A percentile compares a stretch with the other conserved stretches of the same genome.
Evolutionary conservation across 257 asterid genomes (phyloP).

Genomic region (Leonotis leonurus): DNA sequence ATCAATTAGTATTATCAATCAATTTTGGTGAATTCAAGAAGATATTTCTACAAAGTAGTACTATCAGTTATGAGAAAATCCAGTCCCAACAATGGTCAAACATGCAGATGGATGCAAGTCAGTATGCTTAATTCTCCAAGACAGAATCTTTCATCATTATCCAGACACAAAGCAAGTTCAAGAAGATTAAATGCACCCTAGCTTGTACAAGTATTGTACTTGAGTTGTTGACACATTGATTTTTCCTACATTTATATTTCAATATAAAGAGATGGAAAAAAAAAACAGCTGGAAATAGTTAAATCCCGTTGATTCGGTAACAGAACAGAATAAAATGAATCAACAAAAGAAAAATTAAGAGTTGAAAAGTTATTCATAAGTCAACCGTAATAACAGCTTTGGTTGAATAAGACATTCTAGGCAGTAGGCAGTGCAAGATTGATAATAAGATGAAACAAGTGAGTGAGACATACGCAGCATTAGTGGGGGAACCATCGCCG

Average conservation of each 20-base stretch:
- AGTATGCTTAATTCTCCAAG: no score
- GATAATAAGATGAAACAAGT: not conserved
- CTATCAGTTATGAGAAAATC: not conserved
- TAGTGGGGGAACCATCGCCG: conserved; percentile 46
- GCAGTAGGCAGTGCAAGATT: not conserved
- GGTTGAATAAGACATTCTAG: not conserved
- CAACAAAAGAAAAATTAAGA: not conserved
- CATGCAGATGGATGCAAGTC: no score
- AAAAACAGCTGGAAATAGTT: no score
- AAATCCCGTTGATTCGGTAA: not conserved
- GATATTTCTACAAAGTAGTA: no score
- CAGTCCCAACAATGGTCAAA: no score
- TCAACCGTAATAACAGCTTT: not conserved
- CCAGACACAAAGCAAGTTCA: no score
- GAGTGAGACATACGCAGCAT: conserved; percentile 36
- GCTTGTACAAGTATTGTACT: not conserved
- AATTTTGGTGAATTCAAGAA: not conserved
- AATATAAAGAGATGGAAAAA: no score
- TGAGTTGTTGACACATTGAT: no score
- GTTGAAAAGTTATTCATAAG: conserved; percentile 5
- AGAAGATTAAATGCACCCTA: not conserved
- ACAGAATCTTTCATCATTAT: no score
- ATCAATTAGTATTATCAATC: not conserved
- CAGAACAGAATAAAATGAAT: not conserved
- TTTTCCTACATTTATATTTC: no score